Evolutionary conservation across 345 rosid genomes (phyloP), one percentile per base, ranked within the genome.

Genomic region (Physaria fendleri): DNA sequence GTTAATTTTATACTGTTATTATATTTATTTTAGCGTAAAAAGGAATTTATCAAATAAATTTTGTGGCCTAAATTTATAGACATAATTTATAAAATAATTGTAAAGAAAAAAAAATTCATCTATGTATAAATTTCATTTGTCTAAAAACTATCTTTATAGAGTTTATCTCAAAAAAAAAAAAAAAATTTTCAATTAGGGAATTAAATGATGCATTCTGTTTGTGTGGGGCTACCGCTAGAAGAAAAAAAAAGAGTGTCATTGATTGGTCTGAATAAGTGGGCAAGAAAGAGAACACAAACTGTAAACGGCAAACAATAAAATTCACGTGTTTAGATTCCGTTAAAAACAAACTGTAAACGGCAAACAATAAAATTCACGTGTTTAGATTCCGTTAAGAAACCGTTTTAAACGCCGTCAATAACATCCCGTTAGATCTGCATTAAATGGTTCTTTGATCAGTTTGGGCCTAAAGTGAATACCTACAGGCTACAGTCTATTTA

Each of bases 261-360:
- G 61, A 53, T 20, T 53, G 61, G 61, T 30, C 61, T 18, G 11
- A 23, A 29, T 40, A 13, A 44, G 55, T 44, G 53, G 55, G 6
- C 6, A 13, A 35, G 40, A 4, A 35, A 16, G 46, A 15, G 20
- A 55, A 44, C 16, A 55, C 69, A 24, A n/a, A n/a, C n/a, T 44
- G 55, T 28, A 24, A 64, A 50, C 68, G 17, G 40, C 2, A 16
- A 41, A 38, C 64, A 14, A 46, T 25, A 10, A 28, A 33, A 9
- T 65, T 65, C 55, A 54, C 70, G 59, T 65, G 53, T 28, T 16
- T 41, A 8, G 0, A n/a, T n/a, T n/a, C n/a, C n/a, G n/a, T n/a
- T n/a, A n/a, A 55, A 44, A 12, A 55, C 69, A 24, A n/a, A n/a
- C n/a, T 44, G 55, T 28, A 24, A 64, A 50, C 68, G 17, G 40